A percentile compares a stretch with the other conserved stretches of the same genome.
Evolutionary conservation across 73 alveolate species (phyloP).

Genomic region (Diophrys appendiculata): DNA sequence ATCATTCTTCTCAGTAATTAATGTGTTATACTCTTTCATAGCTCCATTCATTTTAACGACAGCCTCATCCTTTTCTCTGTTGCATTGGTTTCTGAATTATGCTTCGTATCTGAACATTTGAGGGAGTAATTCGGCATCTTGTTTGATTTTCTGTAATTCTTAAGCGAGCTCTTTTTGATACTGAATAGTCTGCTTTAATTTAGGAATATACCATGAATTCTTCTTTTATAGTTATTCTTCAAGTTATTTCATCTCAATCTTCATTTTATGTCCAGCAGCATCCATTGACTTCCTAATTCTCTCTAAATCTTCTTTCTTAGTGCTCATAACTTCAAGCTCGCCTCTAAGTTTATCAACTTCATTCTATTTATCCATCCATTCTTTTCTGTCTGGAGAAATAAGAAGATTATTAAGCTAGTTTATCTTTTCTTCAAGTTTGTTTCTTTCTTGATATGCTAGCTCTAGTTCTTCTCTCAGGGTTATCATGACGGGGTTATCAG

Average conservation of each 20-base stretch:
- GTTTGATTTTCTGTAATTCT: constrained; percentile 60
- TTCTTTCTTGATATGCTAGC: constrained; percentile 45
- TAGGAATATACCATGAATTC: constrained; percentile 65
- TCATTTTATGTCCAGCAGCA: constrained; percentile 29
- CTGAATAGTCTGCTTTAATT: constrained; percentile 63
- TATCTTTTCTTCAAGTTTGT: constrained; percentile 57
- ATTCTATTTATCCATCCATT: constrained; percentile 39
- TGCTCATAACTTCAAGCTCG: constrained; percentile 22
- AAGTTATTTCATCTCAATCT: constrained; percentile 45
- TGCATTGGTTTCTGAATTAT: constrained; percentile 62
- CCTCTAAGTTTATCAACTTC: constrained; percentile 41
- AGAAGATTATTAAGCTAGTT: constrained; percentile 34
- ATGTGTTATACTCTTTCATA: constrained; percentile 17
- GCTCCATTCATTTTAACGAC: constrained; percentile 68
- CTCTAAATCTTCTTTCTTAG: constrained; percentile 15
- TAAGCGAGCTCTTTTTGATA: constrained; percentile 59
- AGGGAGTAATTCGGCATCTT: constrained; percentile 77
- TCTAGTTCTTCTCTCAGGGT: constrained; percentile 70
- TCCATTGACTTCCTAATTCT: constrained; percentile 32
- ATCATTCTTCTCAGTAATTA: constrained; percentile 56
- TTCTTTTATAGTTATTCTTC: constrained; percentile 48
- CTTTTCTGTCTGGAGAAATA: constrained; percentile 40
- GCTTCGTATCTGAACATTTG: constrained; percentile 81
- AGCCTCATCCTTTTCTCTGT: constrained; percentile 65
- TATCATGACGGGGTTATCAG: constrained; percentile 48